Conservation (phyloP, 2,329 filamentous ascomycete species). For the Curvularia spicifera region DNA sequence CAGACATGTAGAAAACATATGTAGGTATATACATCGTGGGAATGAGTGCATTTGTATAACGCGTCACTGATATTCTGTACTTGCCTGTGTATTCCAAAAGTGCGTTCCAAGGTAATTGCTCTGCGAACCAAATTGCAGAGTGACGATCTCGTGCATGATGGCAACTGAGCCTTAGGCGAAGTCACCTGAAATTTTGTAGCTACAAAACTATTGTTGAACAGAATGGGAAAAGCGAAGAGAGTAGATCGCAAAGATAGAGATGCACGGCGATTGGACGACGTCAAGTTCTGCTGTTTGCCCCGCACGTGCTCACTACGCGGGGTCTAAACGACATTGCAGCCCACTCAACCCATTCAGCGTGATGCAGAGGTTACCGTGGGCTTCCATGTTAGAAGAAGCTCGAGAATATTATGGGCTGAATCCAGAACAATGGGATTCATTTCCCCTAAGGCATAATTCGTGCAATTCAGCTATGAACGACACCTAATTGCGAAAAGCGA, state of each 20-base stretch:
- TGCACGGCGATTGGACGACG: conserved; percentile 14
- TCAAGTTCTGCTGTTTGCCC: conserved; percentile 22
- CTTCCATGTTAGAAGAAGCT: no score
- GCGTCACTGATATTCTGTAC: conserved; percentile 10
- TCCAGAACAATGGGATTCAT: no score
- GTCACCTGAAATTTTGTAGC: neutral
- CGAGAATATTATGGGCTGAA: no score
- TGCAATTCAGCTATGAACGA: no score
- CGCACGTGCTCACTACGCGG: conserved; percentile 31
- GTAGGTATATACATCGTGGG: no score
- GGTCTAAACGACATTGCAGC: no score
- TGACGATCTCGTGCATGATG: conserved; percentile 91
- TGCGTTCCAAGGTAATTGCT: conserved; percentile 94
- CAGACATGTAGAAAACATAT: neutral
- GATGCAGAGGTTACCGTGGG: no score
- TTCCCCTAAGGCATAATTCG: no score
- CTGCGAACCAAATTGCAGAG: conserved; percentile 88
- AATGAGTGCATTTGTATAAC: no score
- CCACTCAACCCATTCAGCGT: no score
- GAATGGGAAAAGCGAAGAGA: neutral
- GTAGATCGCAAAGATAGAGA: neutral
- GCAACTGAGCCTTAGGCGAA: neutral
- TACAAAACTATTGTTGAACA: neutral
- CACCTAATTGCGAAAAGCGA: no score
- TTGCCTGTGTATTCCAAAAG: conserved; percentile 94